A percentile compares a stretch with the other conserved stretches of the same genome.
phyloP scores from a whole-genome alignment of 805 yeast genomes.

The Pichia pseudocactophila region DNA sequence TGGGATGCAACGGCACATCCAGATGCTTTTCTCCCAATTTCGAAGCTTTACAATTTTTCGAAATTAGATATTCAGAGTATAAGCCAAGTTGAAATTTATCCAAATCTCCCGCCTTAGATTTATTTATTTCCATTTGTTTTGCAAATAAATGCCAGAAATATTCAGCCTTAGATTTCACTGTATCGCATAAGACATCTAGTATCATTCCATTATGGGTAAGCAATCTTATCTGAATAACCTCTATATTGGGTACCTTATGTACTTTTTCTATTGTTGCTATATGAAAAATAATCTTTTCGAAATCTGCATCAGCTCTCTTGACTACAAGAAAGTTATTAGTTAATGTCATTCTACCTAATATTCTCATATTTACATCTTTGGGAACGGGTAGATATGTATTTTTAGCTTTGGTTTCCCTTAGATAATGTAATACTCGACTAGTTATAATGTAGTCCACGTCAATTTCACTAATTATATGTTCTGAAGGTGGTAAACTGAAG shows the following conservation, averaged over 20 bases:
- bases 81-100: slow-evolving; percentile 59
- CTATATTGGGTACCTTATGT: slow-evolving; percentile 72
- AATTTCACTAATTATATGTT: slow-evolving; percentile 36
- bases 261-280: slow-evolving; percentile 74
- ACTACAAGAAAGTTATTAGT: slow-evolving; percentile 73
- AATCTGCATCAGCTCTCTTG: slow-evolving; percentile 57
- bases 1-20: slow-evolving; percentile 45
- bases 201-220: slow-evolving; percentile 57
- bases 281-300: slow-evolving; percentile 59
- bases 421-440: slow-evolving; percentile 7
- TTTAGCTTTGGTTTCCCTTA: slow-evolving; percentile 3
- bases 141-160: slow-evolving; percentile 62
- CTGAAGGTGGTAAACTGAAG: slow-evolving; percentile 64
- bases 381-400: slow-evolving; percentile 19
- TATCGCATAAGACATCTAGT: slow-evolving; percentile 65
- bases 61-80: slow-evolving; percentile 76
- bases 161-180: slow-evolving; percentile 71
- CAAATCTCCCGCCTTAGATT: slow-evolving; percentile 53
- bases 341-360: slow-evolving; percentile 51
- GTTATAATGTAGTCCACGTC: slow-evolving; percentile 5
- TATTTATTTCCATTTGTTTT: slow-evolving; percentile 35
- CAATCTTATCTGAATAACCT: slow-evolving; percentile 70
- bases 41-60: slow-evolving; percentile 40
- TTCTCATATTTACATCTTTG: slow-evolving; percentile 2
- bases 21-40: slow-evolving; percentile 22